Evolutionary conservation across 2,329 filamentous ascomycete species (phyloP).

Genomic region (Aspergillus ruber): DNA sequence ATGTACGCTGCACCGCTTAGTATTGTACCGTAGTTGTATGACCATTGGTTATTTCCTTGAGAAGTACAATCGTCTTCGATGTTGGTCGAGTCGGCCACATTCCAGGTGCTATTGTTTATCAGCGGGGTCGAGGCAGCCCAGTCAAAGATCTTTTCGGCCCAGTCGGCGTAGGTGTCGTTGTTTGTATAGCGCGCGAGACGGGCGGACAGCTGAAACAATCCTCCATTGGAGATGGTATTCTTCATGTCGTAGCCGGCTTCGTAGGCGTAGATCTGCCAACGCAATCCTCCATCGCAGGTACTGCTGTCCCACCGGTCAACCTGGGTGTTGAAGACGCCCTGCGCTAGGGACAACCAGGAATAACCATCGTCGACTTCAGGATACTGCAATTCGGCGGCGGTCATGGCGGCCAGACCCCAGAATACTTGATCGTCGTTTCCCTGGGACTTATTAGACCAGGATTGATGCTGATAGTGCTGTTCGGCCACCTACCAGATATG

Average conservation of each 20-base stretch:
- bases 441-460: background rate
- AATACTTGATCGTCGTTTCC: conserved; percentile 62
- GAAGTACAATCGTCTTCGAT: conserved; percentile 45
- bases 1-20: conserved; percentile 54
- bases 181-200: conserved; percentile 71
- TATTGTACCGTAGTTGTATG: conserved; percentile 53
- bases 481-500: conserved; percentile 23
- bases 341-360: conserved; percentile 69
- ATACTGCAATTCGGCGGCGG: conserved; percentile 69
- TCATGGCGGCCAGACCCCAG: conserved; percentile 75
- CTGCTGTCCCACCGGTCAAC: conserved; percentile 61
- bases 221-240: conserved; percentile 54
- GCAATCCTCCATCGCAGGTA: conserved; percentile 66
- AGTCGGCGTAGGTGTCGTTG: conserved; percentile 72
- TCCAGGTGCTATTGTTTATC: conserved; percentile 45
- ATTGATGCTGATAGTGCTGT: background rate
- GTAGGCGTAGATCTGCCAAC: conserved; percentile 79
- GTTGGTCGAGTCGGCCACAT: conserved; percentile 52
- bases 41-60: conserved; percentile 51
- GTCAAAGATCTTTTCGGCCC: conserved; percentile 63
- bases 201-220: conserved; percentile 54
- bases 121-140: conserved; percentile 50
- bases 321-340: conserved; percentile 77
- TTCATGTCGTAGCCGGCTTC: conserved; percentile 62
- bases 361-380: conserved; percentile 61